A percentile compares a stretch with the other conserved stretches of the same genome.
Conservation (phyloP, 495 filamentous ascomycete species). For the Copromyces sp. region DNA sequence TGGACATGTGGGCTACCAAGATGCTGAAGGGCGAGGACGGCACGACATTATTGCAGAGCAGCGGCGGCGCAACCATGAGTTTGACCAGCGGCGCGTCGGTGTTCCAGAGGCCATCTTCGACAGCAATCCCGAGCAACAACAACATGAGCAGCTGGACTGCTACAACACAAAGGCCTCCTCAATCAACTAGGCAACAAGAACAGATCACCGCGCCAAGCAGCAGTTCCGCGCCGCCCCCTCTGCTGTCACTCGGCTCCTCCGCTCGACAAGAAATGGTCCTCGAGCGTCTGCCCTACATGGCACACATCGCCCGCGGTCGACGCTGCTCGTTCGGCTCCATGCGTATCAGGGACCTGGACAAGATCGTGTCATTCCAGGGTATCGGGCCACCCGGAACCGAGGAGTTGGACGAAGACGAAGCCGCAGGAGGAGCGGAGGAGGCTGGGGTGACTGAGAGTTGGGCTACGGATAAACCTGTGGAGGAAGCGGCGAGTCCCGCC, state of each 20-base stretch:
- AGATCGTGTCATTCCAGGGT: conserved; percentile 56
- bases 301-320: conserved; percentile 44
- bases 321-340: conserved; percentile 17
- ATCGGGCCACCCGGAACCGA: conserved; percentile 29
- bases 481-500: conserved; percentile 30
- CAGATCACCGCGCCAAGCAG: conserved; percentile 4
- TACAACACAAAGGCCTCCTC: conserved; percentile 6
- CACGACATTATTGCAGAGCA: conserved; percentile 1
- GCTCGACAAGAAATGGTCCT: conserved; percentile 67
- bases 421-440: conserved; percentile 37
- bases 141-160: conserved; percentile 23
- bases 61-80: conserved; percentile 4
- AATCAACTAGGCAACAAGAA: not conserved
- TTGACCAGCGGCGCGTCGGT: conserved; percentile 31
- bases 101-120: conserved; percentile 27
- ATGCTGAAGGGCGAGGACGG: conserved; percentile 39
- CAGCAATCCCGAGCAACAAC: conserved; percentile 10
- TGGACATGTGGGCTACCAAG: conserved; percentile 57
- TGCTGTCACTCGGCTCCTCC: conserved; percentile 45
- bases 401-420: conserved; percentile 15
- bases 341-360: conserved; percentile 46
- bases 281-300: conserved; percentile 77
- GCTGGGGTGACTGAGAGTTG: conserved; percentile 33
- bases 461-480: conserved; percentile 48
- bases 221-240: conserved; percentile 18